phyloP scores from a whole-genome alignment of 1,284 basidiomycete genomes.

The Boletus nobilissimus region DNA sequence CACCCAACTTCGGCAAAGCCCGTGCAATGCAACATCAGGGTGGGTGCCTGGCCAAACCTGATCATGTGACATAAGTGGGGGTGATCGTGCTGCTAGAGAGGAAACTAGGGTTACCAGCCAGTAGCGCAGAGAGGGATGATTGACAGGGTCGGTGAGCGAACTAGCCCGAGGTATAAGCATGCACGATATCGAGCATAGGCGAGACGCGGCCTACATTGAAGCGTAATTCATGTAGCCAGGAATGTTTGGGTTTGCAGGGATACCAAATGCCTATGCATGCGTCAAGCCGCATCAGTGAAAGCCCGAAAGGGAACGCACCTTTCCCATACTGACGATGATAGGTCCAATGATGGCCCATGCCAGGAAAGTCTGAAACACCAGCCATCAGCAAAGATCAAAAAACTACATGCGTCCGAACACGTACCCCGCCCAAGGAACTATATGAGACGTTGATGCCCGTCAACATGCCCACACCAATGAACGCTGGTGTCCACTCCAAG shows the following conservation, averaged over 20 bases:
- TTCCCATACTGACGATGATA: constrained; percentile 61
- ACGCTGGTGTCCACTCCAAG: constrained; percentile 61
- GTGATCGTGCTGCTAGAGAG: background rate
- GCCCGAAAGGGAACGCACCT: constrained; percentile 8
- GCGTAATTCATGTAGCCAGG: constrained; percentile 32
- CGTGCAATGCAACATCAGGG: constrained; percentile 62
- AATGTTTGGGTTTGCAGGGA: constrained; percentile 17
- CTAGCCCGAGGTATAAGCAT: background rate
- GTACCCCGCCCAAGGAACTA: constrained; percentile 62
- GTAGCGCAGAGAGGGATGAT: constrained; percentile 20
- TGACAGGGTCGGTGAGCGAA: constrained; percentile 24
- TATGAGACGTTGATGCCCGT: constrained; percentile 72
- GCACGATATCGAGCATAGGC: background rate
- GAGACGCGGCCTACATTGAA: constrained; percentile 21
- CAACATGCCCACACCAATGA: constrained; percentile 75
- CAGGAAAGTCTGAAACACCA: constrained; percentile 61
- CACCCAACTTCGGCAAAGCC: constrained; percentile 60
- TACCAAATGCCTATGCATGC: constrained; percentile 18
- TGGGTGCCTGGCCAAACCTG: constrained; percentile 72
- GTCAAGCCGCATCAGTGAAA: background rate
- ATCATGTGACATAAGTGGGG: background rate
- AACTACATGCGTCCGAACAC: constrained; percentile 28
- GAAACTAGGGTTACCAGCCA: constrained; percentile 6
- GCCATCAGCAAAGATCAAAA: constrained; percentile 35
- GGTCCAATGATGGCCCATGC: constrained; percentile 76